Conservation (phyloP, 192 early-diverging fungal genomes). For the Podila epicladia region DNA sequence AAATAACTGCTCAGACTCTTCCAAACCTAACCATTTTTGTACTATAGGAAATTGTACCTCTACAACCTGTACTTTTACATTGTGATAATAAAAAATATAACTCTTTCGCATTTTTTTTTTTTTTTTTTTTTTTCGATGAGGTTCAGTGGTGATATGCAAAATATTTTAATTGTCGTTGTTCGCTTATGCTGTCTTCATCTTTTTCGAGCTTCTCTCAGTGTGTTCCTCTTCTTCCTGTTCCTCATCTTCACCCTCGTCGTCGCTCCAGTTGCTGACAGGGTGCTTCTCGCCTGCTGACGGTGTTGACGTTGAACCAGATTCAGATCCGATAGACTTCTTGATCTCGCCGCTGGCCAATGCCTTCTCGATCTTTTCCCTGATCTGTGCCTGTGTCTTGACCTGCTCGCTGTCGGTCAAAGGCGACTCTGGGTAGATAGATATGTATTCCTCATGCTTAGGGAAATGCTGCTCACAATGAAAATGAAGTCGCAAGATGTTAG, state of each 20-base stretch:
- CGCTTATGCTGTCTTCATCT: conserved; percentile 1
- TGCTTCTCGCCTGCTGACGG: conserved; percentile 15
- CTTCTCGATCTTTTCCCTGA: conserved; percentile 24
- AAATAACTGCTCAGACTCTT: background rate
- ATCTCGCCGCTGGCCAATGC: conserved; percentile 30
- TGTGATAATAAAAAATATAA: background rate
- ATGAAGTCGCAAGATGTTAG: background rate
- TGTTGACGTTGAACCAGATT: background rate
- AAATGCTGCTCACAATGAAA: conserved; percentile 16
- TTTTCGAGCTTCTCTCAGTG: conserved; percentile 3
- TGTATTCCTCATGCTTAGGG: conserved; percentile 35
- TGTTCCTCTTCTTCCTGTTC: background rate
- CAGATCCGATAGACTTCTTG: conserved; percentile 7
- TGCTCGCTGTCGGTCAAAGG: conserved; percentile 15
- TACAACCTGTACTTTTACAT: background rate
- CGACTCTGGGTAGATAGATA: conserved; percentile 32
- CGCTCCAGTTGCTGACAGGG: conserved; percentile 43
- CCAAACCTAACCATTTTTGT: background rate
- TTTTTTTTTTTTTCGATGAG: background rate
- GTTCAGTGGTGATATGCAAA: too few relatives aligned
- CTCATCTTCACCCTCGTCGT: conserved; percentile 8
- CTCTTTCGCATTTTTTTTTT: background rate
- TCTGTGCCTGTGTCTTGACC: conserved; percentile 20
- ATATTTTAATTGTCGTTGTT: background rate
- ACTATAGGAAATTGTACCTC: background rate